These are phyloP conservation scores for Coemansia sp. DNA, from an alignment of 192 early-diverging fungal genomes.

Conservation along the genomic window DNA sequence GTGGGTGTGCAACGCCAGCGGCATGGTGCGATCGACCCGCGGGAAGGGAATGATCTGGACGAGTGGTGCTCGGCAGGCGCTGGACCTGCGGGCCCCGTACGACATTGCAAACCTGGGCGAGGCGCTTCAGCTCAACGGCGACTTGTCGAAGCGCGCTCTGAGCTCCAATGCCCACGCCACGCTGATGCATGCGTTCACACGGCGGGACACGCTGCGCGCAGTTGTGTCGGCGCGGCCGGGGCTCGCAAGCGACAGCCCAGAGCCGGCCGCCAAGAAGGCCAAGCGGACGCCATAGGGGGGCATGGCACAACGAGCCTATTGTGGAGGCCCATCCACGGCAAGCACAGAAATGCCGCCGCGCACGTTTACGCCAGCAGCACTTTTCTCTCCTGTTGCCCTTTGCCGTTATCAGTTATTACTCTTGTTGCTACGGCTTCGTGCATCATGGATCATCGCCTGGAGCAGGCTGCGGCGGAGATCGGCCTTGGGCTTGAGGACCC, in stretches of 20 bases:
- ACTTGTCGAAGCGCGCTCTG: slow-evolving; percentile 36
- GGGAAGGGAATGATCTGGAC: slow-evolving; percentile 31
- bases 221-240: slow-evolving; percentile 7
- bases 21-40: slow-evolving; percentile 35
- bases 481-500: slow-evolving; percentile 16
- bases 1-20: slow-evolving; percentile 42
- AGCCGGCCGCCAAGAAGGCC: slow-evolving; percentile 5
- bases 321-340: too few species aligned
- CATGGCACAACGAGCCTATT: too few species aligned
- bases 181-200: slow-evolving; percentile 38
- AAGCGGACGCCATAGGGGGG: background rate
- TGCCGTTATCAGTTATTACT: too few species aligned
- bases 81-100: slow-evolving; percentile 36
- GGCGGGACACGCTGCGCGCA: slow-evolving; percentile 26
- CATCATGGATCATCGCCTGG: slow-evolving; percentile 28
- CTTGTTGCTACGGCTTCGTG: background rate
- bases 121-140: slow-evolving; percentile 37
- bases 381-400: too few species aligned
- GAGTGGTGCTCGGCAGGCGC: slow-evolving; percentile 27
- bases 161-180: slow-evolving; percentile 22
- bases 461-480: slow-evolving; percentile 7
- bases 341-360: too few species aligned
- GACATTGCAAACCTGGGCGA: slow-evolving; percentile 38
- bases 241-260: background rate
- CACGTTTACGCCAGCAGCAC: too few species aligned